Percentiles rank a stretch among this genome's conserved stretches.
Conservation (phyloP, 352 stramenopile species). For the Ophiocytium majus region DNA sequence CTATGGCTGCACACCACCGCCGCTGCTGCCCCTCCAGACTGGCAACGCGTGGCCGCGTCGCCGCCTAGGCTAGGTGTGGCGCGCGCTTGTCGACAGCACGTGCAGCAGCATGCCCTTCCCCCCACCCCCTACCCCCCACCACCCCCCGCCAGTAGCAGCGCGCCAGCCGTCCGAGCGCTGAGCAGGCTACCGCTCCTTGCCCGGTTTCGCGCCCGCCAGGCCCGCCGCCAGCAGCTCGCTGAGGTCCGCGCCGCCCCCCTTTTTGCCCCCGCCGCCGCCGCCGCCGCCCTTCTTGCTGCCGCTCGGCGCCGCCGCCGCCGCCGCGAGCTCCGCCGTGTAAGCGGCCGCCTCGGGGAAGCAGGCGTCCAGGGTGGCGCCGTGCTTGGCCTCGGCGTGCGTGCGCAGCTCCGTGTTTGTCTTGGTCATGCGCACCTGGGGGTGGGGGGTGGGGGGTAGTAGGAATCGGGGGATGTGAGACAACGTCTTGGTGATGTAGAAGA, state of each 20-base stretch:
- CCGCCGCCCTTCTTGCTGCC: neutral
- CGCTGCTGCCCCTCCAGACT: too few species aligned
- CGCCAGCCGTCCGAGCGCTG: too few species aligned
- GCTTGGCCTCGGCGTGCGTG: conserved; percentile 57
- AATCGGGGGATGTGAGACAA: too few species aligned
- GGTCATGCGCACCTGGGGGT: conserved; percentile 59
- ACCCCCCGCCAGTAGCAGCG: too few species aligned
- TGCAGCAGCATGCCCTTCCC: too few species aligned
- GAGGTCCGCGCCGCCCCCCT: conserved; percentile 1
- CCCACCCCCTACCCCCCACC: too few species aligned
- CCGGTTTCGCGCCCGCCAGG: neutral
- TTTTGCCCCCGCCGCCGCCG: neutral
- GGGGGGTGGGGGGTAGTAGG: too few species aligned
- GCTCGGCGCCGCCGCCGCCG: neutral
- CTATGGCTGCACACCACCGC: too few species aligned
- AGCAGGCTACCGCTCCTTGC: neutral
- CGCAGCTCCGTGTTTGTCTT: conserved; percentile 63
- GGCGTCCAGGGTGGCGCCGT: conserved; percentile 58
- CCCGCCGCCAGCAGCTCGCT: conserved; percentile 16
- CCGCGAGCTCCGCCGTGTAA: neutral
- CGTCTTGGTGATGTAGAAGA: too few species aligned
- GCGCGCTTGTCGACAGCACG: too few species aligned
- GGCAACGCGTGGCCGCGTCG: too few species aligned
- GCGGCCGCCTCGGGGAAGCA: conserved; percentile 46
- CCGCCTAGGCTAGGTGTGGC: too few species aligned